Evolutionary conservation across 805 yeast genomes (phyloP).

Genomic region (Isabelozyma pseudorhagii): DNA sequence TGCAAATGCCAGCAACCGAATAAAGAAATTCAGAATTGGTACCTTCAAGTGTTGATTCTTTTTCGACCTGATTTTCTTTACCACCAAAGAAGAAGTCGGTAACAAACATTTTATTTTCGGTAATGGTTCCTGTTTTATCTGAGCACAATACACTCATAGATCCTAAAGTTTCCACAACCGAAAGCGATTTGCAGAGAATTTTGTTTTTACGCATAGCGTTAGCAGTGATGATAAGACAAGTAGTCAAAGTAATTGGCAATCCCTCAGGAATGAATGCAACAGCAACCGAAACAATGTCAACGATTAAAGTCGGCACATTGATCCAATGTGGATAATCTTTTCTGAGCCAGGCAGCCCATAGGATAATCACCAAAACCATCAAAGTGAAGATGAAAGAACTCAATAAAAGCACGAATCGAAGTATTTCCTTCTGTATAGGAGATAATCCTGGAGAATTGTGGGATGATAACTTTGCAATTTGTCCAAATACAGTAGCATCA

Average conservation of each 20-base stretch:
- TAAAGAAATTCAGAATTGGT: constrained; percentile 6
- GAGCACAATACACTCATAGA: constrained; percentile 46
- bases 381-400: constrained; percentile 22
- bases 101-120: constrained; percentile 48
- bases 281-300: constrained; percentile 43
- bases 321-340: constrained; percentile 40
- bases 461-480: constrained; percentile 41
- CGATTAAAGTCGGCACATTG: constrained; percentile 35
- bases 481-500: constrained; percentile 44
- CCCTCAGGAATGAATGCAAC: constrained; percentile 55
- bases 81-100: constrained; percentile 20
- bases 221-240: constrained; percentile 48
- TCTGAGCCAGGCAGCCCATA: constrained; percentile 46
- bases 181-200: constrained; percentile 43
- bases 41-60: constrained; percentile 6
- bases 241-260: constrained; percentile 49
- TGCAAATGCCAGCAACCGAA: constrained; percentile 29
- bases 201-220: constrained; percentile 41
- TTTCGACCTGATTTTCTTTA: constrained; percentile 9
- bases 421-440: constrained; percentile 41
- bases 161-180: constrained; percentile 56
- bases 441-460: constrained; percentile 35
- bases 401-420: constrained; percentile 29
- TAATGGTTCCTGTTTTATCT: constrained; percentile 46
- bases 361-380: constrained; percentile 25